Evolutionary conservation across 768 basidiomycete genomes (phyloP).

Genomic region (Kwoniella shandongensis): DNA sequence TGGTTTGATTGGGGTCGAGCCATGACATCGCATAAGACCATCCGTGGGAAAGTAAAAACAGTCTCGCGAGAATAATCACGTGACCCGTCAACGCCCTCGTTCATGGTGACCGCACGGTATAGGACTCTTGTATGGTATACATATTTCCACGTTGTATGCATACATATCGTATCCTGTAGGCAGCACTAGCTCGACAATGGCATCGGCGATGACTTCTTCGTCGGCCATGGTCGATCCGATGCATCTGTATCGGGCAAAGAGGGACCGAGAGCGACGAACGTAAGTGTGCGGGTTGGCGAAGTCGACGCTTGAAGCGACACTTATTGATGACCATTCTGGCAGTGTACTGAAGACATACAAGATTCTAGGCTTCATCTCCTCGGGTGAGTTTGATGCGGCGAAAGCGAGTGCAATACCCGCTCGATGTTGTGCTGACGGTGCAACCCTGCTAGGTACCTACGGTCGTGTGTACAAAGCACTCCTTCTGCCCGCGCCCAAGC

Average conservation of each 20-base stretch:
- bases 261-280: slow-evolving; percentile 65
- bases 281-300: slow-evolving; percentile 21
- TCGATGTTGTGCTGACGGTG: too few relatives aligned
- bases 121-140: too few relatives aligned
- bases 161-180: background rate
- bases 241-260: slow-evolving; percentile 76
- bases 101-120: too few relatives aligned
- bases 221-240: slow-evolving; percentile 64
- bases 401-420: background rate
- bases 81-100: too few relatives aligned
- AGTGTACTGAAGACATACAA: slow-evolving; percentile 77
- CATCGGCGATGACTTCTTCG: slow-evolving; percentile 21
- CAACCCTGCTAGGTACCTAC: slow-evolving; percentile 67
- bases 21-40: slow-evolving; percentile 9
- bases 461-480: slow-evolving; percentile 96
- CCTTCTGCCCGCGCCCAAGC: slow-evolving; percentile 38
- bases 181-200: slow-evolving; percentile 13
- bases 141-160: too few relatives aligned
- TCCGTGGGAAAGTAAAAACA: slow-evolving; percentile 23
- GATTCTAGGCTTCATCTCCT: slow-evolving; percentile 96
- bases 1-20: slow-evolving; percentile 2
- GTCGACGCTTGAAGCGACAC: too few relatives aligned
- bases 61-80: too few relatives aligned
- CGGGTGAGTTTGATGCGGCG: slow-evolving; percentile 58
- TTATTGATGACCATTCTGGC: too few relatives aligned